Evolutionary conservation across 169 alveolate genomes (phyloP).

Genomic region (Plasmodium billcollinsi): DNA sequence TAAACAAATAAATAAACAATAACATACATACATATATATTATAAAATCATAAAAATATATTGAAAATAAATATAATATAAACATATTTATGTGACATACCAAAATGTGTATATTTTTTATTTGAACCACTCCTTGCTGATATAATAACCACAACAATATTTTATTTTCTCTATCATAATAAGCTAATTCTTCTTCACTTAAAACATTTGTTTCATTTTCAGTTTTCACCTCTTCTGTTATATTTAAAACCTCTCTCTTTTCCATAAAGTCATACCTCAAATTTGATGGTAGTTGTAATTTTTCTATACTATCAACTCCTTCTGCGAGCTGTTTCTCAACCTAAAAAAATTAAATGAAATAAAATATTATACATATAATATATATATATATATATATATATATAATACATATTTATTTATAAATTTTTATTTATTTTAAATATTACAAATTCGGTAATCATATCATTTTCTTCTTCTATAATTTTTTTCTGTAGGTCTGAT

Average conservation of each 20-base stretch:
- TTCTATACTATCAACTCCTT: conserved; percentile 60
- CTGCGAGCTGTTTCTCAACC: conserved; percentile 60
- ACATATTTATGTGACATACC: conserved; percentile 9
- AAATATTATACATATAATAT: neutral
- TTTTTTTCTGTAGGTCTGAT: conserved; percentile 53
- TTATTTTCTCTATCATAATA: conserved; percentile 55
- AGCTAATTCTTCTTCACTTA: conserved; percentile 41
- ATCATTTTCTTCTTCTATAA: conserved; percentile 56
- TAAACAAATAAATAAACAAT: neutral
- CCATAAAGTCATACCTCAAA: conserved; percentile 25
- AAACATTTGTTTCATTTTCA: conserved; percentile 15
- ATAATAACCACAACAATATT: conserved; percentile 59
- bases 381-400: neutral
- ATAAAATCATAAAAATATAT: neutral
- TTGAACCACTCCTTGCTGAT: conserved; percentile 70
- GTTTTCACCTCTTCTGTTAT: conserved; percentile 21
- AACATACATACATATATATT: neutral
- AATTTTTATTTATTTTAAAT: neutral
- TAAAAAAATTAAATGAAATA: neutral
- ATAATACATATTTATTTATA: neutral
- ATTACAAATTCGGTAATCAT: conserved; percentile 54
- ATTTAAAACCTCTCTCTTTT: neutral
- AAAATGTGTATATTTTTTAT: conserved; percentile 58
- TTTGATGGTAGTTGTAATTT: conserved; percentile 46
- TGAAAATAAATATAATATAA: neutral